phyloP scores from a whole-genome alignment of 176 grass and related monocot genomes.

The barley (Hordeum vulgare) region DNA sequence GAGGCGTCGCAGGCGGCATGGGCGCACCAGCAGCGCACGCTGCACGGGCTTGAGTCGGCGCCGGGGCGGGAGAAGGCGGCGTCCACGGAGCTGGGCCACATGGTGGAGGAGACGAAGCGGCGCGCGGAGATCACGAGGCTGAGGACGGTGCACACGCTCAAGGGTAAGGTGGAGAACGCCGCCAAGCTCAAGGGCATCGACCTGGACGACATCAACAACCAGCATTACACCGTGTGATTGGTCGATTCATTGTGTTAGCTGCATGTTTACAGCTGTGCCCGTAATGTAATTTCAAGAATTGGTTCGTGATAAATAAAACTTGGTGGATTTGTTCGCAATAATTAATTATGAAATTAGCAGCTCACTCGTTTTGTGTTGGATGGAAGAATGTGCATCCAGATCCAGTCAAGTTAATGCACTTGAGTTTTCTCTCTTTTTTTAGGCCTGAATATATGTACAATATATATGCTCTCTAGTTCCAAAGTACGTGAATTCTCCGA shows the following conservation, averaged over 20 bases:
- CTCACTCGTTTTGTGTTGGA: background rate
- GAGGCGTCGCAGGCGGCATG: constrained; percentile 41
- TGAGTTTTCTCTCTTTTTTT: too few species aligned
- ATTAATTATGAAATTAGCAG: background rate
- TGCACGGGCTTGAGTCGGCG: constrained; percentile 30
- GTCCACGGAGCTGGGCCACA: constrained; percentile 18
- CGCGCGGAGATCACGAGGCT: constrained; percentile 55
- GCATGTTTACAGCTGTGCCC: background rate
- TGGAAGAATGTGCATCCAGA: too few species aligned
- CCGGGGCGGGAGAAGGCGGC: constrained; percentile 24
- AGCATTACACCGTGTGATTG: constrained; percentile 46
- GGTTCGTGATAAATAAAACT: background rate
- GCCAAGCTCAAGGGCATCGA: constrained; percentile 42
- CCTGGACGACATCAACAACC: constrained; percentile 47
- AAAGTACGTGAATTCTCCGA: too few species aligned
- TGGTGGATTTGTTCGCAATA: background rate
- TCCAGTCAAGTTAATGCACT: too few species aligned
- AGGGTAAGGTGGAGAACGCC: constrained; percentile 48
- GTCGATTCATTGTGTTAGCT: background rate
- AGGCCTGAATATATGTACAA: too few species aligned
- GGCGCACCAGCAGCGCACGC: constrained; percentile 42
- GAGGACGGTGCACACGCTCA: constrained; percentile 49
- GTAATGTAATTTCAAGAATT: background rate
- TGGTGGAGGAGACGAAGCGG: constrained; percentile 48
- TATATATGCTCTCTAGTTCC: too few species aligned